Percentiles rank a stretch among this genome's conserved stretches.
These are phyloP conservation scores for Comarum palustre DNA, from an alignment of 306 rosid genomes.

Conservation along the genomic window DNA sequence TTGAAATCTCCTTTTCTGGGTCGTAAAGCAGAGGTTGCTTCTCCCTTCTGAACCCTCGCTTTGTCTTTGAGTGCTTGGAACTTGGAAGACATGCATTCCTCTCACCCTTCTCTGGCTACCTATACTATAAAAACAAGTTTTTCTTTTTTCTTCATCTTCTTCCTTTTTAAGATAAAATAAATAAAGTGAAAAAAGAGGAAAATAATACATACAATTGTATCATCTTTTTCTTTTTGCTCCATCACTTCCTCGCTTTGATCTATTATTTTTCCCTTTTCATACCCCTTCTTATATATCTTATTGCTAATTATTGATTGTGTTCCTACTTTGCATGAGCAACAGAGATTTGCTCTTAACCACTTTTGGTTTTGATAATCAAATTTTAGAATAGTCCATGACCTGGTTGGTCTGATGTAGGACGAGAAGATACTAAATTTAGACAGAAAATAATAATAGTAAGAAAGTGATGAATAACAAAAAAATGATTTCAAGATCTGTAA, in stretches of 20 bases:
- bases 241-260: slow-evolving; percentile 24
- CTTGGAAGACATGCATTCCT: slow-evolving; percentile 95
- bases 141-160: background rate
- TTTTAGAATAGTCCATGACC: slow-evolving; percentile 34
- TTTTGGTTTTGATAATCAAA: slow-evolving; percentile 30
- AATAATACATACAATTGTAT: slow-evolving; percentile 39
- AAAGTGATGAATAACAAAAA: too few species aligned
- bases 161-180: slow-evolving; percentile 21
- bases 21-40: slow-evolving; percentile 80
- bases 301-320: slow-evolving; percentile 30
- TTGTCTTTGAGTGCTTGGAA: slow-evolving; percentile 95
- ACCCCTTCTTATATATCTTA: slow-evolving; percentile 35
- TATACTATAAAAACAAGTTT: background rate
- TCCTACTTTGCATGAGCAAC: slow-evolving; percentile 23
- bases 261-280: slow-evolving; percentile 16
- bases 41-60: slow-evolving; percentile 74
- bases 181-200: slow-evolving; percentile 31
- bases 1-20: slow-evolving; percentile 97
- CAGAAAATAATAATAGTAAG: too few species aligned
- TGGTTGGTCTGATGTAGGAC: too few species aligned
- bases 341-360: slow-evolving; percentile 45
- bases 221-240: slow-evolving; percentile 36
- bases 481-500: too few species aligned
- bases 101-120: slow-evolving; percentile 40
- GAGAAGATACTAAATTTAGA: too few species aligned